These are phyloP conservation scores for Aureobasidium musti DNA, from an alignment of 2,329 filamentous ascomycete species.

Conservation along the genomic window DNA sequence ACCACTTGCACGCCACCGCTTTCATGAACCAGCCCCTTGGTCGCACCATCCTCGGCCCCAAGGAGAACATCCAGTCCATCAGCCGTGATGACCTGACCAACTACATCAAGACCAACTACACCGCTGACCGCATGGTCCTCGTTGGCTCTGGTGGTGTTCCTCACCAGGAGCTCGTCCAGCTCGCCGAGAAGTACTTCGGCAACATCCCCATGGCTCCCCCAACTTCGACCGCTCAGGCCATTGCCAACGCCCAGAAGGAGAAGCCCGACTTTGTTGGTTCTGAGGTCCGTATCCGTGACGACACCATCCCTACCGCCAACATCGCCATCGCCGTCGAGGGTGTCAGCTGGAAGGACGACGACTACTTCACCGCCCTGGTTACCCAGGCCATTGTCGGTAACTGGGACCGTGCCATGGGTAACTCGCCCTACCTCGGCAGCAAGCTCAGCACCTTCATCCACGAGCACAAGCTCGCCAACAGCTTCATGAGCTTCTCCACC, in stretches of 20 bases:
- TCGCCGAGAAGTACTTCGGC: slow-evolving; percentile 95
- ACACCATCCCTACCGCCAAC: slow-evolving; percentile 94
- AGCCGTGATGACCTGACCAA: slow-evolving; percentile 83
- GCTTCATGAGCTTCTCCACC: slow-evolving; percentile 99
- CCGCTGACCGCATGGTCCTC: slow-evolving; percentile 98
- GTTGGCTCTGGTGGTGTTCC: slow-evolving; percentile 93
- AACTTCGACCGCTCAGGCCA: slow-evolving; percentile 69
- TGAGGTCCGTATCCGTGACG: slow-evolving; percentile 92
- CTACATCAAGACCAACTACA: slow-evolving; percentile 99
- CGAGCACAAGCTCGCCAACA: slow-evolving; percentile 95
- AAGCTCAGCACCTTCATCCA: slow-evolving; percentile 95
- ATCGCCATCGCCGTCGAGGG: slow-evolving; percentile 98
- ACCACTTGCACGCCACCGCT: slow-evolving; percentile 97
- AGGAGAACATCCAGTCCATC: slow-evolving; percentile 98
- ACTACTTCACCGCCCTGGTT: slow-evolving; percentile 98
- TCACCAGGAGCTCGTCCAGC: slow-evolving; percentile 89
- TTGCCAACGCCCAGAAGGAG: slow-evolving; percentile 74
- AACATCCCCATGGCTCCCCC: slow-evolving; percentile 73
- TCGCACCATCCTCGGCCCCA: slow-evolving; percentile 95
- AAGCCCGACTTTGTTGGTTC: slow-evolving; percentile 96
- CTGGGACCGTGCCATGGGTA: slow-evolving; percentile 99
- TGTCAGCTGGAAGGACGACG: slow-evolving; percentile 98
- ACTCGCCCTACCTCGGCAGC: slow-evolving; percentile 95
- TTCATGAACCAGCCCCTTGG: slow-evolving; percentile 96
- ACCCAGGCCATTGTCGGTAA: slow-evolving; percentile 99